These are phyloP conservation scores for Mallotus repandus DNA, from an alignment of 441 rosid species.

Conservation along the genomic window DNA sequence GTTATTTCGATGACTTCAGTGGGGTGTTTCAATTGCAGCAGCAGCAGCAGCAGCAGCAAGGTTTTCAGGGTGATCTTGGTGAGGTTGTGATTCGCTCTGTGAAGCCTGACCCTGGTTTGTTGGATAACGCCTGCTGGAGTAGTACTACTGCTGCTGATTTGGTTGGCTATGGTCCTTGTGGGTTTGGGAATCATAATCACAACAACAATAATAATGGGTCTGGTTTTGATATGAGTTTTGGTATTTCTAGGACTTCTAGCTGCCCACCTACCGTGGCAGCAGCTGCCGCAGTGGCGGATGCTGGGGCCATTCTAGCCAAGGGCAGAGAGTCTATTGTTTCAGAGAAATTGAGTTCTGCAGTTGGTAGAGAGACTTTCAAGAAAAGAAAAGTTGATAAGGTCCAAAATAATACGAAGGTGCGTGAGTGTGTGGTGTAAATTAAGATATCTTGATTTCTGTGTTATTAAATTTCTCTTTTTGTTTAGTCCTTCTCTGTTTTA, in stretches of 20 bases:
- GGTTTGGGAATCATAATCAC: neutral
- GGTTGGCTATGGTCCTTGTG: constrained; percentile 36
- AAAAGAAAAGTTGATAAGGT: constrained; percentile 52
- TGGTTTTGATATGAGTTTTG: constrained; percentile 33
- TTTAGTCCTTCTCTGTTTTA: neutral
- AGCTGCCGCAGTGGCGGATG: constrained; percentile 23
- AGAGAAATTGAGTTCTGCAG: constrained; percentile 32
- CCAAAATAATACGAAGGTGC: constrained; percentile 37
- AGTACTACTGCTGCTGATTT: constrained; percentile 24
- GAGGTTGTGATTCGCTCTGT: constrained; percentile 29
- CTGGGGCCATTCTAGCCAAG: constrained; percentile 20
- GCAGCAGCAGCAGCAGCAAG: constrained; percentile 23
- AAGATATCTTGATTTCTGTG: neutral
- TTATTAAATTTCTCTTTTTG: neutral
- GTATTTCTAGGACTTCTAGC: constrained; percentile 44
- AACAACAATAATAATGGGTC: constrained; percentile 12
- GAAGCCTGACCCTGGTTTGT: constrained; percentile 47
- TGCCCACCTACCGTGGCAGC: constrained; percentile 36
- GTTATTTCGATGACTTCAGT: constrained; percentile 27
- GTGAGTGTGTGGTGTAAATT: neutral
- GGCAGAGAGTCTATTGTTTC: constrained; percentile 28
- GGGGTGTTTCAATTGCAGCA: constrained; percentile 31
- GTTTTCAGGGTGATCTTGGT: constrained; percentile 36
- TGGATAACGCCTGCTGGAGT: constrained; percentile 40
- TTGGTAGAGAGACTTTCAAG: constrained; percentile 43